Base-by-base conservation (phyloP, 2,329 filamentous ascomycete species). In the Salinomyces thailandicus region DNA sequence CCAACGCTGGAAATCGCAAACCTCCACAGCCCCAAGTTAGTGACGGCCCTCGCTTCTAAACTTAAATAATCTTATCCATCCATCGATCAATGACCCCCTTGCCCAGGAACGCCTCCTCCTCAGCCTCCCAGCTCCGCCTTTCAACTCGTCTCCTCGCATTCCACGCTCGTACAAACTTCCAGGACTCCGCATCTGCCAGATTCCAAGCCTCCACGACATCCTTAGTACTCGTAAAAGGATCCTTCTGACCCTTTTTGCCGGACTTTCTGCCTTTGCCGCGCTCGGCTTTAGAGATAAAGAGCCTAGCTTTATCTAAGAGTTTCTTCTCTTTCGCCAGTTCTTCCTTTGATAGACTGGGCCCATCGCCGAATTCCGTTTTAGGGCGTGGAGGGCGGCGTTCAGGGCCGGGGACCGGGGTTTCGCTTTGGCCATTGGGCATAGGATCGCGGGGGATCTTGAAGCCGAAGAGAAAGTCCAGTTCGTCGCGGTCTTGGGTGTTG, bases 391-490 rank as follows among this genome's bases (percentile, higher is more conserved):
- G 70, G 38, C 69, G 63, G 20, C 54, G 66, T 50, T 79, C 71
- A 2, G 74, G 71, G 2, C 72, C 70, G 0, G 74, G 71, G 5
- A 74, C 69, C 0, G 75, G 73, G 1, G 74, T 72, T 47, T 71
- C 64, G 11, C 71, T 72, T 43, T 72, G 71, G 31, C 68, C 71
- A 18, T 68, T 64, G 27, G 69, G 60, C 3, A 71, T 66, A 8
- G 65, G 62, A 14, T 67, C 62, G 31, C 69, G 68, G 2, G 87
- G 84, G 7, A 95, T 70, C 11, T 70, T 67, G 60, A 96, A 96
- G 36, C 89, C 91, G 55, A 96, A 85, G 48, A 81, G 73, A 85
- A 86, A 96, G 54, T 89, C 81, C 2, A 94, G 66, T 4, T 79
- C 60, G 22, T 59, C 56, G 8, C 93, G 64, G 5, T 79, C 60